Evolutionary conservation across 2,329 filamentous ascomycete species (phyloP).

Genomic region (Colletotrichum horii): DNA sequence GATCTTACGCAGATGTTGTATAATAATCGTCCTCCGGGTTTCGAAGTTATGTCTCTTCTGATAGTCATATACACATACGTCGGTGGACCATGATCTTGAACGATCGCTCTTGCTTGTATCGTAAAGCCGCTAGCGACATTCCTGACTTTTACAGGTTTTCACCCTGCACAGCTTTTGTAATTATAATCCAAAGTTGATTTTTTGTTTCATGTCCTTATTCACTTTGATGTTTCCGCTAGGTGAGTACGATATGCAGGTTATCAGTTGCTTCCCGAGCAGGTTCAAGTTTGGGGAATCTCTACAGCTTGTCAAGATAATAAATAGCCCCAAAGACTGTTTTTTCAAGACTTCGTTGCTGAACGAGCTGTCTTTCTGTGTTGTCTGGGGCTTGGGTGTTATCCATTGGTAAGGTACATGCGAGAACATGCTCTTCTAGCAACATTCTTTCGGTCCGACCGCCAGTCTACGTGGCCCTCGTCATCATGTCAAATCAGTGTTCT

Average conservation of each 20-base stretch:
- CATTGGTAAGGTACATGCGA: too few species aligned
- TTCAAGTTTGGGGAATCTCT: neutral
- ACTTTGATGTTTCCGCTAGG: neutral
- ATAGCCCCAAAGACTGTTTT: neutral
- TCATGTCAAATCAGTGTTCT: neutral
- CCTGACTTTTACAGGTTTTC: accelerated
- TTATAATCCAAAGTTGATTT: neutral
- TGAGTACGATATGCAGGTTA: accelerated
- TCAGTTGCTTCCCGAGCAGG: accelerated
- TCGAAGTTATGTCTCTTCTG: neutral
- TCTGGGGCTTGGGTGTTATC: neutral
- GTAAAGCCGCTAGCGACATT: too few species aligned
- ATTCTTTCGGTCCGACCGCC: neutral
- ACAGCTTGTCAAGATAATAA: accelerated
- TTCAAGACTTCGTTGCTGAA: neutral
- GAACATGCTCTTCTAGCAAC: accelerated
- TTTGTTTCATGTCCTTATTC: accelerated
- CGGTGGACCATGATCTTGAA: neutral
- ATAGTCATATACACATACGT: neutral
- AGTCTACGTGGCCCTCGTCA: neutral
- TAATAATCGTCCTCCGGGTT: neutral
- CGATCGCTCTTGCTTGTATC: neutral
- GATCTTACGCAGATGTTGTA: neutral
- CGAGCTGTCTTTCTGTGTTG: neutral
- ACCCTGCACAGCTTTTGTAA: neutral